Conservation (phyloP, 208 protist species). For the Acanthamoeba healyi region DNA sequence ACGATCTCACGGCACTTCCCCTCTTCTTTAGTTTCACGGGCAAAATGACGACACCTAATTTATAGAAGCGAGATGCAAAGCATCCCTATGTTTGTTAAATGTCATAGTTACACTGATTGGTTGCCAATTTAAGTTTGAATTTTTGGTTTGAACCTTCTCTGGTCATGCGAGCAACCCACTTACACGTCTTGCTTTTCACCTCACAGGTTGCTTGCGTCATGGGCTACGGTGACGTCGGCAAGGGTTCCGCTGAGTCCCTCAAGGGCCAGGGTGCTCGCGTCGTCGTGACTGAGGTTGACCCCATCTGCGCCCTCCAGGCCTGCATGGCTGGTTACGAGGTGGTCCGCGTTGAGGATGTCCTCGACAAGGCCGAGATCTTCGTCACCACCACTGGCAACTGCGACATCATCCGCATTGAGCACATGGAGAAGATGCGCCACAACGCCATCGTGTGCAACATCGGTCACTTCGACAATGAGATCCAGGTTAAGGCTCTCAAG, state of each 20-base stretch:
- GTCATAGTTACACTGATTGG: slow-evolving; percentile 50
- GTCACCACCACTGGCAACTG: slow-evolving; percentile 98
- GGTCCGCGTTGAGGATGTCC: slow-evolving; percentile 95
- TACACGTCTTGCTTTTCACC: too few species aligned
- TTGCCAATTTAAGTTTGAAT: slow-evolving; percentile 5
- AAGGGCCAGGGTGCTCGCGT: slow-evolving; percentile 97
- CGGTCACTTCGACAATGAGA: slow-evolving; percentile 99
- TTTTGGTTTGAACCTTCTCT: too few species aligned
- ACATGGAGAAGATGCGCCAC: slow-evolving; percentile 99
- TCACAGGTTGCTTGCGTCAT: slow-evolving; percentile 94
- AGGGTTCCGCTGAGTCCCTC: slow-evolving; percentile 98
- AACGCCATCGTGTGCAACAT: slow-evolving; percentile 99
- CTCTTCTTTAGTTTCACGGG: not conserved
- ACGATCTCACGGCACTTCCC: not conserved
- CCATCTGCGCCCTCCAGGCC: slow-evolving; percentile 99
- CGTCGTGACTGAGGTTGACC: slow-evolving; percentile 99
- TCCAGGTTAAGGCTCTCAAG: slow-evolving; percentile 97
- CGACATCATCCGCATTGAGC: slow-evolving; percentile 97
- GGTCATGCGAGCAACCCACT: too few species aligned
- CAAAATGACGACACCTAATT: slow-evolving; percentile 9
- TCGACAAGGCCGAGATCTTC: slow-evolving; percentile 96
- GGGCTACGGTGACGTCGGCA: slow-evolving; percentile 99
- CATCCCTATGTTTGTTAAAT: slow-evolving; percentile 31
- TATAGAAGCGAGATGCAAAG: slow-evolving; percentile 26
- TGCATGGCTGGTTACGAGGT: slow-evolving; percentile 98